A percentile compares a stretch with the other conserved stretches of the same genome.
Conservation (phyloP, 805 yeast genomes). For the Grigorovia yakushimaensis region DNA sequence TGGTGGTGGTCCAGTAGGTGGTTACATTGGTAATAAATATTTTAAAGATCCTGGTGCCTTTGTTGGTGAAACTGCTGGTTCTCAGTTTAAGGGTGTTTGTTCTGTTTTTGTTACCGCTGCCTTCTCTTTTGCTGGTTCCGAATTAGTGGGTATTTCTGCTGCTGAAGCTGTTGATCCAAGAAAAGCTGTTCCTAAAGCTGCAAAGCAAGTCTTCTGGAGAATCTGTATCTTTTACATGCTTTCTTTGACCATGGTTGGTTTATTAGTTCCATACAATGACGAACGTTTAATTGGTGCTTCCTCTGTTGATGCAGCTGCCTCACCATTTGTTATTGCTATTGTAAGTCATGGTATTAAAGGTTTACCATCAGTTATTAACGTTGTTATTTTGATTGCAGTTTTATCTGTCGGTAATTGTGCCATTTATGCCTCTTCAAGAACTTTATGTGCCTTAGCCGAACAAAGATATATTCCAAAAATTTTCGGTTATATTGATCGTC, state of each 20-base stretch:
- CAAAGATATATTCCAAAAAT: conserved; percentile 54
- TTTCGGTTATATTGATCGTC: conserved; percentile 48
- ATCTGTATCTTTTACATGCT: conserved; percentile 39
- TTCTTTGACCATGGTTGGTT: conserved; percentile 36
- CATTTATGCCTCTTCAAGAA: conserved; percentile 62
- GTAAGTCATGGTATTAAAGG: conserved; percentile 53
- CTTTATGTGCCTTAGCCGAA: conserved; percentile 51
- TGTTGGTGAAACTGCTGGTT: too few species aligned
- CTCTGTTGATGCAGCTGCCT: conserved; percentile 57
- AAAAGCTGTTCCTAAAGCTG: conserved; percentile 40
- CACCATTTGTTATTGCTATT: conserved; percentile 73
- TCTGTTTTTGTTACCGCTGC: too few species aligned
- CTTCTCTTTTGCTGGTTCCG: conserved; percentile 46
- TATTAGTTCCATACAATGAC: conserved; percentile 39
- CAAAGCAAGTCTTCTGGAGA: conserved; percentile 50
- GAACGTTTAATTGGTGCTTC: too few species aligned
- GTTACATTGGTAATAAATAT: conserved; percentile 43
- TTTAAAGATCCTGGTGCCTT: too few species aligned
- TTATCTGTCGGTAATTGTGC: too few species aligned
- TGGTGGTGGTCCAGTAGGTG: conserved; percentile 45
- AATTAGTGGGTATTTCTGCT: conserved; percentile 42
- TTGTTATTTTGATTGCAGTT: conserved; percentile 55
- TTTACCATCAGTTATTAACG: conserved; percentile 57
- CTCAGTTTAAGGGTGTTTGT: too few species aligned
- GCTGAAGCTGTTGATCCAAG: conserved; percentile 41